Base-by-base conservation (phyloP, 176 grass and related monocot genomes). In the Carex myosuroides region DNA sequence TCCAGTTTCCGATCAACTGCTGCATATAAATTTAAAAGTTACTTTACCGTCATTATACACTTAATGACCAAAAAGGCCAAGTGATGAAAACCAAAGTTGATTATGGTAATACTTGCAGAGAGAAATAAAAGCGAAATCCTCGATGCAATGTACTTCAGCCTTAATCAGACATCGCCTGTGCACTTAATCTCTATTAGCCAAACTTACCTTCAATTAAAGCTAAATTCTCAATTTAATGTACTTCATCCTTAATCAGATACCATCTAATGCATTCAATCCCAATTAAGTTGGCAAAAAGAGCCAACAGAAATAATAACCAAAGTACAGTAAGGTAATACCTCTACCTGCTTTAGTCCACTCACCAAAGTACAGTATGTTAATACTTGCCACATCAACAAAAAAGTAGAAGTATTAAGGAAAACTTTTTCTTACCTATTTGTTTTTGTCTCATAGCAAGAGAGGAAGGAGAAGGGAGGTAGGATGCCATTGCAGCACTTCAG, bases 401-500 rank as follows among this genome's bases (percentile, higher is more conserved):
- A 74, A 44, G 20, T 13, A 41, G 4, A 41, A 41, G 6, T 6
- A 41, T 41, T 6, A 41, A 41, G 39, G n/a, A 3, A 54, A 53
- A 50, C 48, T 24, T 54, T 48, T 30, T 72, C 42, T 76, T 76
- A 55, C 12, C 55, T 54, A 16, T 54, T 76, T 53, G 72, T 76
- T 76, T 14, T 11, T 5, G 44, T 54, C 53, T 54, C 12, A 14
- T 75, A 75, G 11, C 20, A 69, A 86, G 16, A 22, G 64, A 81
- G 33, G 48, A 41, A 81, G 33, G 48, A 41, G 16, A 35, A 13
- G n/a, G 55, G 39, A 63, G 20, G 64, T 81, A 81, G 67, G 44
- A 76, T 89, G 37, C 64, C 86, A 58, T 20, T 89, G 88, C 88
- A 86, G 52, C 88, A 89, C 67, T 89, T 82, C 20, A 66, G 9